These are phyloP conservation scores for Exsudoporus frostii DNA, from an alignment of 768 basidiomycete genomes.

Conservation along the genomic window DNA sequence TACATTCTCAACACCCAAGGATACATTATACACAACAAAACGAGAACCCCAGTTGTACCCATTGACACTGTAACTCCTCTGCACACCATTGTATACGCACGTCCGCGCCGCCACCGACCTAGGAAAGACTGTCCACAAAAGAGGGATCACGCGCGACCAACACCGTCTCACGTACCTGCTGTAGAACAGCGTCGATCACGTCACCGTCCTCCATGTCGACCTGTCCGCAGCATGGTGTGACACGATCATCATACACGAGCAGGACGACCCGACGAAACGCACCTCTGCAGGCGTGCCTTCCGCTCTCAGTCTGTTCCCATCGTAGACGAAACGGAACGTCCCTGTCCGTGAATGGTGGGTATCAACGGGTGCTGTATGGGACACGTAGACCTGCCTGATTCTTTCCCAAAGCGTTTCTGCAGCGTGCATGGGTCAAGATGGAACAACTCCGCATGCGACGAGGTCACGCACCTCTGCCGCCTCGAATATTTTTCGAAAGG, in stretches of 20 bases:
- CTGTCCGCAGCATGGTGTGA: constrained; percentile 31
- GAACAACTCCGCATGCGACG: not conserved
- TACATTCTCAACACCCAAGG: not conserved
- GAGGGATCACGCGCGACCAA: not conserved
- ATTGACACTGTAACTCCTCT: not conserved
- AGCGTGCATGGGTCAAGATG: not conserved
- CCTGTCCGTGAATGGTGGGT: constrained; percentile 34
- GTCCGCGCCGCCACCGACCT: constrained; percentile 22
- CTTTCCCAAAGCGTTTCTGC: constrained; percentile 59
- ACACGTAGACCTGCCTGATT: constrained; percentile 39
- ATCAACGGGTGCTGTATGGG: not conserved
- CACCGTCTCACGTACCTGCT: constrained; percentile 42
- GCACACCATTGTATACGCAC: not conserved
- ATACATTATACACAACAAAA: not conserved
- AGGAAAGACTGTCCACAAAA: not conserved
- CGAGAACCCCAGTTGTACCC: not conserved
- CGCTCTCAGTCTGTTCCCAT: constrained; percentile 46
- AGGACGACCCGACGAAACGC: constrained; percentile 17
- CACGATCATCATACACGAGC: not conserved
- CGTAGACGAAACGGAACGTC: constrained; percentile 60
- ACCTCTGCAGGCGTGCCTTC: constrained; percentile 57
- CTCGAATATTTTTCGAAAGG: constrained; percentile 64
- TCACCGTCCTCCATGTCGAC: constrained; percentile 61
- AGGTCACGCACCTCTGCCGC: constrained; percentile 56
- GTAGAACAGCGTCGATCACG: constrained; percentile 55